phyloP scores from a whole-genome alignment of 2,329 filamentous ascomycete species.

The Penicillium verrucosum region DNA sequence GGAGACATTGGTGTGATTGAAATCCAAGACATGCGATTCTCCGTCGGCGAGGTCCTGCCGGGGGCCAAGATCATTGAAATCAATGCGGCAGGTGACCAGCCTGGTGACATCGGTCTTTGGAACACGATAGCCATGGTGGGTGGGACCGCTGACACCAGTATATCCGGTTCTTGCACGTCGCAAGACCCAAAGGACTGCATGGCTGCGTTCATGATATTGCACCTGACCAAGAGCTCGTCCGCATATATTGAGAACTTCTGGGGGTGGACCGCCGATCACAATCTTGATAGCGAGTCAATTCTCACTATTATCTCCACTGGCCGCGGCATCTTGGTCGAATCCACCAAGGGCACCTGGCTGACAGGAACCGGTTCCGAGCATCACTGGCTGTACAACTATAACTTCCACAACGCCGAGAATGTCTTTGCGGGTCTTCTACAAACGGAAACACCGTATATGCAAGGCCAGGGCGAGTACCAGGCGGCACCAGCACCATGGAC shows the following conservation, averaged over 20 bases:
- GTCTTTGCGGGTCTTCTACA: conserved; percentile 41
- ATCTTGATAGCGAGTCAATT: conserved; percentile 42
- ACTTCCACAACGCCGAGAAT: conserved; percentile 43
- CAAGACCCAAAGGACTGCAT: conserved; percentile 44
- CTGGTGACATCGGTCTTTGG: conserved; percentile 53
- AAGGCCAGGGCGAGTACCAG: conserved; percentile 27
- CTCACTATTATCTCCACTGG: conserved; percentile 37
- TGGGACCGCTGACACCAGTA: conserved; percentile 43
- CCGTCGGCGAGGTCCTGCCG: conserved; percentile 47
- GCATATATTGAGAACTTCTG: conserved; percentile 56
- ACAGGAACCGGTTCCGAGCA: conserved; percentile 49
- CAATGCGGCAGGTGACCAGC: conserved; percentile 48
- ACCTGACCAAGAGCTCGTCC: conserved; percentile 48
- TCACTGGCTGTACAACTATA: conserved; percentile 49
- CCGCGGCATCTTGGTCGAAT: conserved; percentile 44
- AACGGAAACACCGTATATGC: conserved; percentile 37
- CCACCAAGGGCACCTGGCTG: conserved; percentile 44
- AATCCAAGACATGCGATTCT: conserved; percentile 54
- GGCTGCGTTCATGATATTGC: conserved; percentile 51
- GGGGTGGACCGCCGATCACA: conserved; percentile 51
- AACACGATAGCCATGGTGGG: conserved; percentile 48
- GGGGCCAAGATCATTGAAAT: conserved; percentile 49
- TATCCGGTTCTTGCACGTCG: conserved; percentile 39
- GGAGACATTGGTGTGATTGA: conserved; percentile 52
- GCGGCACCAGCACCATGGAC: conserved; percentile 32